Percentiles rank a stretch among this genome's conserved stretches.
phyloP scores from a whole-genome alignment of 2,329 filamentous ascomycete genomes.

The Pseudogymnoascus sp. region DNA sequence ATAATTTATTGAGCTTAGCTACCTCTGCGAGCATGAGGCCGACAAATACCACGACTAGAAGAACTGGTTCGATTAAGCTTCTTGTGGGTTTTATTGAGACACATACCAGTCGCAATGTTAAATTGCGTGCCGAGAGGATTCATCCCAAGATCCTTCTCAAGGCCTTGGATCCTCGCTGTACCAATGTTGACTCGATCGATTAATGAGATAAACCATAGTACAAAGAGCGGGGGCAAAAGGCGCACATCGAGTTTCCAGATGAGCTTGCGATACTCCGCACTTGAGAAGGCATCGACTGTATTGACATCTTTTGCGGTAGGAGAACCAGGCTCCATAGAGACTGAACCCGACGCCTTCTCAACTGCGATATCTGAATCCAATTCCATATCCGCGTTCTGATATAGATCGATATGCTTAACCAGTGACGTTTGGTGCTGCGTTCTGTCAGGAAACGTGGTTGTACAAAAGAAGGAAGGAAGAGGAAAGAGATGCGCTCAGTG shows the following conservation, averaged over 20 bases:
- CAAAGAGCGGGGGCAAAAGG: slow-evolving; percentile 35
- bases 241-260: slow-evolving; percentile 1
- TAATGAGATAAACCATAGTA: slow-evolving; percentile 64
- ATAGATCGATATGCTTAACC: not conserved
- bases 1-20: not conserved
- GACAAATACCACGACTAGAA: slow-evolving; percentile 8
- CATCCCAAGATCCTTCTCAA: slow-evolving; percentile 38
- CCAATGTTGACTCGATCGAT: slow-evolving; percentile 69
- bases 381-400: not conserved
- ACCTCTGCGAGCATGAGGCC: slow-evolving; percentile 8
- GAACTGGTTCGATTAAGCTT: not conserved
- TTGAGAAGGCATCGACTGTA: not conserved
- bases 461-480: not conserved
- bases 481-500: not conserved
- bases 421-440: not conserved
- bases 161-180: slow-evolving; percentile 45
- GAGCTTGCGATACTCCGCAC: slow-evolving; percentile 5
- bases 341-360: slow-evolving; percentile 7
- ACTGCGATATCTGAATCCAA: slow-evolving; percentile 4
- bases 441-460: not conserved
- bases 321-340: not conserved
- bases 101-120: slow-evolving; percentile 7
- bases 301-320: not conserved
- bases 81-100: not conserved
- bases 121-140: slow-evolving; percentile 14